phyloP scores from a whole-genome alignment of 257 asterid genomes.

The Fraxinus anomala region DNA sequence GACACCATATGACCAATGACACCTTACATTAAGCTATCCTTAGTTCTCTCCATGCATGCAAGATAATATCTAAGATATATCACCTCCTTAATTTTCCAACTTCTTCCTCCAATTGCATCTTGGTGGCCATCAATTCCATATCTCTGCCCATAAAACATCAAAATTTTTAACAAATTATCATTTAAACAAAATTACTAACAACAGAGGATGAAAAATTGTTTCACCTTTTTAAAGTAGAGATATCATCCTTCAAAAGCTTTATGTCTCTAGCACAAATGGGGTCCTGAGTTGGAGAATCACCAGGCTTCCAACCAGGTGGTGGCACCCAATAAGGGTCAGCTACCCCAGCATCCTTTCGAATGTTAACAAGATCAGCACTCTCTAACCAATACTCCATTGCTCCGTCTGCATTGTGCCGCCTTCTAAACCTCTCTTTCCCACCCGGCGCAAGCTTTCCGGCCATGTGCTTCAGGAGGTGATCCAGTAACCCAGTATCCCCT shows the following conservation, averaged over 20 bases:
- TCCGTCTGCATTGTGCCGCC: conserved; percentile 52
- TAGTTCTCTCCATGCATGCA: background rate
- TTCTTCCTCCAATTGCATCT: conserved; percentile 41
- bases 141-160: background rate
- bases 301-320: conserved; percentile 93
- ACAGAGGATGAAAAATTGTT: background rate
- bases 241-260: conserved; percentile 60
- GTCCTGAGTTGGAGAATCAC: conserved; percentile 90
- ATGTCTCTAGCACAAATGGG: conserved; percentile 77
- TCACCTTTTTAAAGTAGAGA: conserved; percentile 62
- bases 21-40: background rate
- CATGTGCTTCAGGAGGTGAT: conserved; percentile 94
- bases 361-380: conserved; percentile 70
- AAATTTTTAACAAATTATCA: background rate
- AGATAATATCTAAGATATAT: background rate
- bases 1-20: background rate
- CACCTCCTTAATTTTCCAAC: conserved; percentile 42
- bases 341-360: conserved; percentile 82
- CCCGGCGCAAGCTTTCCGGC: conserved; percentile 93
- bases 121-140: conserved; percentile 34
- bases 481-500: conserved; percentile 89
- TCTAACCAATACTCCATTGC: conserved; percentile 99
- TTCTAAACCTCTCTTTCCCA: background rate
- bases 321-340: conserved; percentile 92
- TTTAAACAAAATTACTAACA: background rate